These are phyloP conservation scores for Lactifluus volemus DNA, from an alignment of 768 basidiomycete genomes.

Conservation along the genomic window DNA sequence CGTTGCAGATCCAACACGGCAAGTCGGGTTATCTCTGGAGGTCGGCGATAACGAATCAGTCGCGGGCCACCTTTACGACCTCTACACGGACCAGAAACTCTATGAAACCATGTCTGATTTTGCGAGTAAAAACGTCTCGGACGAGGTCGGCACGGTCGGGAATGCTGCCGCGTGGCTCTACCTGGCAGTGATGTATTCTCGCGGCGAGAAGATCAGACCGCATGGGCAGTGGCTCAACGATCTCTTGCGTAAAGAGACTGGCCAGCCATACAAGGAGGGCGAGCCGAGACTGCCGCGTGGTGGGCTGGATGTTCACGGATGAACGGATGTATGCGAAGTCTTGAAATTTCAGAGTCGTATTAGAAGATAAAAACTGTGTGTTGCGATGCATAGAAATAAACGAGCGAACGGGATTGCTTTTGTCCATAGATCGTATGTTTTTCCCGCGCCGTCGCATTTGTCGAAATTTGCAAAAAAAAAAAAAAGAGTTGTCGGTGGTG, in stretches of 20 bases:
- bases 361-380: not conserved
- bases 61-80: conserved; percentile 64
- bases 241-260: conserved; percentile 65
- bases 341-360: not conserved
- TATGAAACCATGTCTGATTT: conserved; percentile 35
- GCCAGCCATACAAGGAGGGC: conserved; percentile 53
- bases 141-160: conserved; percentile 79
- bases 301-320: conserved; percentile 12
- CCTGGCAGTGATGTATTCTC: conserved; percentile 70
- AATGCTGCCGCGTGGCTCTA: conserved; percentile 61
- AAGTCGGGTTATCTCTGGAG: conserved; percentile 82
- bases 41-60: conserved; percentile 70
- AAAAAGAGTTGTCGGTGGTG: not conserved
- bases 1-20: conserved; percentile 82
- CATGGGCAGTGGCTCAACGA: conserved; percentile 84
- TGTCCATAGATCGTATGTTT: not conserved
- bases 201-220: conserved; percentile 70
- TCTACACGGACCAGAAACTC: conserved; percentile 65
- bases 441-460: not conserved
- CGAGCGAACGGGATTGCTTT: not conserved
- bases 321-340: not conserved
- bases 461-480: not conserved
- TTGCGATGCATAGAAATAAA: not conserved
- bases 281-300: conserved; percentile 67
- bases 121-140: conserved; percentile 68